A percentile compares a stretch with the other conserved stretches of the same genome.
These are phyloP conservation scores for Metschnikowia proteae DNA, from an alignment of 805 yeast genomes.

Conservation along the genomic window DNA sequence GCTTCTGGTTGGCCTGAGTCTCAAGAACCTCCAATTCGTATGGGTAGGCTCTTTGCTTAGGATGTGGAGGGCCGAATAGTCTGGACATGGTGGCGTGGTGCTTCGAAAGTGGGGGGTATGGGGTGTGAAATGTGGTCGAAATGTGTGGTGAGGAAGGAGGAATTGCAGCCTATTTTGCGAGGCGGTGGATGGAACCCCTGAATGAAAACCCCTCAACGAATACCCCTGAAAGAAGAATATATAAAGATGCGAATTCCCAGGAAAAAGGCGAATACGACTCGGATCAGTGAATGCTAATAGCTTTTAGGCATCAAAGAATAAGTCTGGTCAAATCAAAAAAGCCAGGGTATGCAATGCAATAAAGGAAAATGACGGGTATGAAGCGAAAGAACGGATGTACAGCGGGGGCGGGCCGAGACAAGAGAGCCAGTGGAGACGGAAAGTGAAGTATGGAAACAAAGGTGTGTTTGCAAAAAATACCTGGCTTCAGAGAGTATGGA, in stretches of 20 bases:
- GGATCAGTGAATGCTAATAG: neutral
- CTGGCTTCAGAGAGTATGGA: neutral
- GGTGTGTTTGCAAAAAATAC: conserved; percentile 2
- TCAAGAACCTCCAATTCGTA: conserved; percentile 46
- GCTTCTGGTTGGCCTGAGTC: conserved; percentile 40
- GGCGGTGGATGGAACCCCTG: neutral
- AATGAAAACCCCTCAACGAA: neutral
- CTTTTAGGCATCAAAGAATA: conserved; percentile 1
- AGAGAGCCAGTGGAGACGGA: neutral
- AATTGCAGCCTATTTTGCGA: conserved; percentile 3
- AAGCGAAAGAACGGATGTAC: conserved; percentile 2
- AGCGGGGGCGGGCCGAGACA: neutral
- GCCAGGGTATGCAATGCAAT: neutral
- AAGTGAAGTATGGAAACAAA: neutral
- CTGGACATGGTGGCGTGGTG: conserved; percentile 2
- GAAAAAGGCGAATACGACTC: neutral
- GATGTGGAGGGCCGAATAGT: conserved; percentile 25
- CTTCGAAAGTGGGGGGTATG: neutral
- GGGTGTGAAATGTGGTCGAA: neutral
- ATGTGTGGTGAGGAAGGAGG: neutral
- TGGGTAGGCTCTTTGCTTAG: conserved; percentile 36
- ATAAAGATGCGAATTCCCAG: conserved; percentile 1
- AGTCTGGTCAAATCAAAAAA: neutral
- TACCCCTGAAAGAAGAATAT: neutral
- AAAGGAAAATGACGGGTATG: neutral